These are phyloP conservation scores for Triticum timopheevii DNA, from an alignment of 176 grass and related monocot species.

Conservation along the genomic window DNA sequence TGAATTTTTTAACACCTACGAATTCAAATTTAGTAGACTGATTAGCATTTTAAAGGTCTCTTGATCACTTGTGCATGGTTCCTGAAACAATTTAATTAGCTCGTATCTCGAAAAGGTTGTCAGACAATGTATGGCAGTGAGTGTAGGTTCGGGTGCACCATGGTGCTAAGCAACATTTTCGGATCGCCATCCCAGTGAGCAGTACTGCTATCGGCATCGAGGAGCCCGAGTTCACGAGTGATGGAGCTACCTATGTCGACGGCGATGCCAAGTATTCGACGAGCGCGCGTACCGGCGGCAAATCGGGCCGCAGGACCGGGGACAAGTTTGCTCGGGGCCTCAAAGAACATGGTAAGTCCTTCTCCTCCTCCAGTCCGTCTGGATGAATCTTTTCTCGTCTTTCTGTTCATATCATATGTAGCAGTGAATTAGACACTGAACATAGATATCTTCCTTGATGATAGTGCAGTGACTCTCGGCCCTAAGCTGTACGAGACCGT, in stretches of 20 bases:
- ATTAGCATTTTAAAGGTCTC: too few relatives aligned
- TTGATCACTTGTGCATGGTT: too few relatives aligned
- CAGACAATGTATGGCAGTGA: too few relatives aligned
- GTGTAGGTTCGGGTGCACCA: too few relatives aligned
- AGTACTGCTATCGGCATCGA: slow-evolving; percentile 58
- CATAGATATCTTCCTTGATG: not conserved
- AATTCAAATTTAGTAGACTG: too few relatives aligned
- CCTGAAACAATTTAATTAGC: too few relatives aligned
- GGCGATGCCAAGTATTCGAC: slow-evolving; percentile 5
- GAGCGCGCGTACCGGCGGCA: slow-evolving; percentile 26
- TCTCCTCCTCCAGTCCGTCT: not conserved
- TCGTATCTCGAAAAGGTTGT: too few relatives aligned
- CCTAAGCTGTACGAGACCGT: slow-evolving; percentile 74
- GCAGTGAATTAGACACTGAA: not conserved
- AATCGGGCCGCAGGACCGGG: slow-evolving; percentile 31
- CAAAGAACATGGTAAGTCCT: slow-evolving; percentile 62
- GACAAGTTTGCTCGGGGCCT: slow-evolving; percentile 60
- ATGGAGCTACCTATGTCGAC: slow-evolving; percentile 9
- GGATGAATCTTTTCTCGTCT: not conserved
- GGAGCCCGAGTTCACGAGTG: slow-evolving; percentile 42
- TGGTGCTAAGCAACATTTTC: too few relatives aligned
- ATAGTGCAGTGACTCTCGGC: slow-evolving; percentile 53
- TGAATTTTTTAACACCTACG: too few relatives aligned
- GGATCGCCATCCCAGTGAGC: slow-evolving; percentile 61
- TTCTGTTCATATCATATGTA: not conserved